phyloP scores from a whole-genome alignment of 148 eudicot species.

The Euryodendron excelsum region DNA sequence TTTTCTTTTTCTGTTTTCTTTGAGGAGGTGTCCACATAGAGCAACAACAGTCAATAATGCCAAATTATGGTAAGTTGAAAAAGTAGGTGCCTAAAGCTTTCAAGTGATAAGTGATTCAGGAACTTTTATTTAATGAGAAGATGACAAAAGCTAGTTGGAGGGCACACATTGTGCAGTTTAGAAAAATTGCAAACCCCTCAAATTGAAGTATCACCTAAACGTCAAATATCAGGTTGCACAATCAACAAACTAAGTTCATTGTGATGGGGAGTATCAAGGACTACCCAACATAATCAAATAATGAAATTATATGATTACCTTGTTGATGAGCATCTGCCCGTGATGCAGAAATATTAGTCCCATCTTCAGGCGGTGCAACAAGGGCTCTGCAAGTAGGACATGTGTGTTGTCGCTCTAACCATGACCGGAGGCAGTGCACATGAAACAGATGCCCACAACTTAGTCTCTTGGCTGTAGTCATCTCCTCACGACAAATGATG shows the following conservation, averaged over 20 bases:
- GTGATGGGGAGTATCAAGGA: background rate
- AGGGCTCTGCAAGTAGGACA: conserved; percentile 99
- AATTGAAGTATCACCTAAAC: background rate
- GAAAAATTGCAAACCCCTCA: background rate
- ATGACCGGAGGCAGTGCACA: conserved; percentile 95
- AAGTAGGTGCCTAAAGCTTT: background rate
- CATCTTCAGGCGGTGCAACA: conserved; percentile 84
- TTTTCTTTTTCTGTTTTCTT: background rate
- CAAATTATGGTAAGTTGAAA: background rate
- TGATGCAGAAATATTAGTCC: conserved; percentile 47
- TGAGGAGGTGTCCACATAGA: background rate
- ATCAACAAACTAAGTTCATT: background rate
- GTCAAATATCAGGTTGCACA: conserved; percentile 1
- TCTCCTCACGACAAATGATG: conserved; percentile 99
- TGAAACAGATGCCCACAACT: conserved; percentile 95
- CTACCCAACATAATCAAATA: conserved; percentile 3
- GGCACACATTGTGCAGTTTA: background rate
- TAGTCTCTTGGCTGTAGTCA: conserved; percentile 90
- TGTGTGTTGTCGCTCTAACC: conserved; percentile 97
- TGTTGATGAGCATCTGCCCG: conserved; percentile 54
- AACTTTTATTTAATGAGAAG: background rate
- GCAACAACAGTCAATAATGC: conserved; percentile 1
- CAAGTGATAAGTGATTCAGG: background rate
- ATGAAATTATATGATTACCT: conserved; percentile 32
- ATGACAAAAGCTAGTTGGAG: background rate